These are phyloP conservation scores for Talaromyces liani DNA, from an alignment of 495 filamentous ascomycete genomes.

Conservation along the genomic window DNA sequence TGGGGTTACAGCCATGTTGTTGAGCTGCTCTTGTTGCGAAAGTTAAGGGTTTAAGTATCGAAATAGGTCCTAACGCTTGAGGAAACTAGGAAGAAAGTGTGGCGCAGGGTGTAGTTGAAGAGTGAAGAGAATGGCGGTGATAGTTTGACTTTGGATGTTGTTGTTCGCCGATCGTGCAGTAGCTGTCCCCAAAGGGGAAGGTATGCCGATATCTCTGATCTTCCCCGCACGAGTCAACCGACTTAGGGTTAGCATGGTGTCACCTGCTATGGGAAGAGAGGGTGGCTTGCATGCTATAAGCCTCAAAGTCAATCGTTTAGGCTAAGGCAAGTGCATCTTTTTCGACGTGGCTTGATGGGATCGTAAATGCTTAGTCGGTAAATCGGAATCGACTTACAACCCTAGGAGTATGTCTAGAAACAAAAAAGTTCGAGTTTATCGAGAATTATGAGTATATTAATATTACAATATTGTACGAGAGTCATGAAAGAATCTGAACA, in stretches of 20 bases:
- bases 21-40: neutral
- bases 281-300: too few relatives aligned
- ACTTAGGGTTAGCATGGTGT: neutral
- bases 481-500: neutral
- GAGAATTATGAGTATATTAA: neutral
- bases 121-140: neutral
- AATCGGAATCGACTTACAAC: too few relatives aligned
- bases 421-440: too few relatives aligned
- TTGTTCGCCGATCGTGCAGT: neutral
- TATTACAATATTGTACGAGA: neutral
- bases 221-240: neutral
- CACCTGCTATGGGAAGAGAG: too few relatives aligned
- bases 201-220: neutral
- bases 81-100: too few relatives aligned
- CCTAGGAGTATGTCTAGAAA: too few relatives aligned
- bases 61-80: too few relatives aligned
- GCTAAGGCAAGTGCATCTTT: neutral
- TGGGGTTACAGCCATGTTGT: conserved; percentile 1
- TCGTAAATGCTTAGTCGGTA: too few relatives aligned
- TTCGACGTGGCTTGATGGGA: too few relatives aligned
- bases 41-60: neutral
- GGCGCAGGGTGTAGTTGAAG: neutral
- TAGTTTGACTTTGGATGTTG: neutral
- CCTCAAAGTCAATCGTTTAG: too few relatives aligned
- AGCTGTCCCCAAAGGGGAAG: neutral